Conservation (phyloP, 2,329 filamentous ascomycete genomes). For the Akanthomyces lecanii region DNA sequence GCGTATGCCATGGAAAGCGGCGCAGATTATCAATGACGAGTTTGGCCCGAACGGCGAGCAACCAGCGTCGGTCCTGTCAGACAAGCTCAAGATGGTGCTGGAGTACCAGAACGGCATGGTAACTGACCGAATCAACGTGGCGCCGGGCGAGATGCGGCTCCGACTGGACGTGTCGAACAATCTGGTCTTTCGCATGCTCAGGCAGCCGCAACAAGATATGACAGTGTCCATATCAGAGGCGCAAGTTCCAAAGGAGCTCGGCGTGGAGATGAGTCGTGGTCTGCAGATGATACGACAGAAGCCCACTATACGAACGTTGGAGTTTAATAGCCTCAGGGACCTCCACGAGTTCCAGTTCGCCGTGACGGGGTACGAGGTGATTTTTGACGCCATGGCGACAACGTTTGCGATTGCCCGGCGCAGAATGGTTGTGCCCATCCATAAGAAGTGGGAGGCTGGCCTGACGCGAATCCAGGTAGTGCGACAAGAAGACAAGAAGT, state of each 20-base stretch:
- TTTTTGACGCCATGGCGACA: conserved; percentile 67
- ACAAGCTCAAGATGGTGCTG: conserved; percentile 69
- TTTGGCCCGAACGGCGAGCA: conserved; percentile 55
- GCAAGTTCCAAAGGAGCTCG: conserved; percentile 57
- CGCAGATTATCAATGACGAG: conserved; percentile 69
- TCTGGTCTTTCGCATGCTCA: conserved; percentile 61
- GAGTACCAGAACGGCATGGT: conserved; percentile 73
- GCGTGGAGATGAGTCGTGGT: conserved; percentile 59
- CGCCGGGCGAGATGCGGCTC: conserved; percentile 67
- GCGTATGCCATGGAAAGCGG: conserved; percentile 59
- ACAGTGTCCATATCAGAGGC: conserved; percentile 71
- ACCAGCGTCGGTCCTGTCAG: conserved; percentile 67
- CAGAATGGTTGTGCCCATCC: conserved; percentile 85
- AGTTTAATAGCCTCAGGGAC: conserved; percentile 61
- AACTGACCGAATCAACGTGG: conserved; percentile 79
- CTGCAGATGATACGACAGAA: conserved; percentile 53
- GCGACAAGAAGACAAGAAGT: conserved; percentile 61
- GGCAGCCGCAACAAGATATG: conserved; percentile 71
- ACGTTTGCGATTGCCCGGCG: conserved; percentile 78
- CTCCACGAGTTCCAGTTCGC: conserved; percentile 76
- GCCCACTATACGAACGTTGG: conserved; percentile 67
- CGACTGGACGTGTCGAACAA: conserved; percentile 59
- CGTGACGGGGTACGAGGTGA: conserved; percentile 73
- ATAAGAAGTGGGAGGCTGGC: conserved; percentile 91
- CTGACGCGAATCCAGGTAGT: conserved; percentile 77